Evolutionary conservation across 768 basidiomycete genomes (phyloP).

Genomic region (Lyophyllum decastes): DNA sequence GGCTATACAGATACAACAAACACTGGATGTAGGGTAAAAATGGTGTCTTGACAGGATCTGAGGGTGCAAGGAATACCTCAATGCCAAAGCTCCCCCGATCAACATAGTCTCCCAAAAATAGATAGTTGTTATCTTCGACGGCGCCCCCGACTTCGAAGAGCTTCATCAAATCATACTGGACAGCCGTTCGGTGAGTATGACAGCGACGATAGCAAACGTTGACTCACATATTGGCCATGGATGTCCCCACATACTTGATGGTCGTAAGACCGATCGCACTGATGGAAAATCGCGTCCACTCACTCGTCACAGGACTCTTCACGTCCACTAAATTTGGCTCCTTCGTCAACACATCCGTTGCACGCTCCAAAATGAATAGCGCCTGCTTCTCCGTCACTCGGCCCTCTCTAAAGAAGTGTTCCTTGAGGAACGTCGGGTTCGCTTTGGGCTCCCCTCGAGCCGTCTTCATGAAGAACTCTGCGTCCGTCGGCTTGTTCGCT

Average conservation of each 20-base stretch:
- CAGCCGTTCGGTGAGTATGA: not conserved
- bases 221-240: slow-evolving; percentile 89
- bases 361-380: slow-evolving; percentile 72
- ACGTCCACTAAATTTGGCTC: slow-evolving; percentile 90
- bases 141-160: slow-evolving; percentile 93
- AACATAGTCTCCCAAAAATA: slow-evolving; percentile 97
- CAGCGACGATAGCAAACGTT: not conserved
- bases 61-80: slow-evolving; percentile 36
- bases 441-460: slow-evolving; percentile 59
- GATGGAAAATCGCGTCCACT: slow-evolving; percentile 28
- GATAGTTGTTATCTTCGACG: slow-evolving; percentile 78
- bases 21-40: slow-evolving; percentile 51
- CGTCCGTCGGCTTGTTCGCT: slow-evolving; percentile 64
- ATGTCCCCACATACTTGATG: slow-evolving; percentile 92
- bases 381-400: slow-evolving; percentile 84
- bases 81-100: slow-evolving; percentile 93
- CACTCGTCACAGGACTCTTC: slow-evolving; percentile 88
- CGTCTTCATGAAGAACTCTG: slow-evolving; percentile 64
- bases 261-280: not conserved
- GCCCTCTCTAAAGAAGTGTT: slow-evolving; percentile 90
- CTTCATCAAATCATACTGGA: slow-evolving; percentile 96
- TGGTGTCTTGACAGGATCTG: not conserved
- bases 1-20: slow-evolving; percentile 87
- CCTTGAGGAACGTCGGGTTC: slow-evolving; percentile 78
- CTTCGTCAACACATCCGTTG: slow-evolving; percentile 61